Evolutionary conservation across 768 basidiomycete genomes (phyloP), one percentile per base, ranked within the genome.

Genomic region (Nevesoporus exiguus): DNA sequence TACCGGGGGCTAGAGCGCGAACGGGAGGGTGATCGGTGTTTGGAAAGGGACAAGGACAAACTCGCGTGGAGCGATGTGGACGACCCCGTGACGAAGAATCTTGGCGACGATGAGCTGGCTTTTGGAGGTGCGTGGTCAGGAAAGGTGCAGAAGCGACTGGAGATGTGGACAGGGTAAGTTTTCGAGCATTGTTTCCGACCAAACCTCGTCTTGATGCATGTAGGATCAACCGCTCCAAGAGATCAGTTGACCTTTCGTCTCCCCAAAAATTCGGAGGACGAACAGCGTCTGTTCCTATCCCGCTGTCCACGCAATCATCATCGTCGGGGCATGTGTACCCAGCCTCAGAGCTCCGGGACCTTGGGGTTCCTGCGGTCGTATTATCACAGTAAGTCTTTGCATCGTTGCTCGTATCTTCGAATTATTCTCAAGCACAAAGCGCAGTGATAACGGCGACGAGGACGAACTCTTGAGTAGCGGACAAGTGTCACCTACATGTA

Each of bases 381-480:
- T 55, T 78, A 44, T 73, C 75, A 7, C 67, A 70, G 78, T 77
- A 61, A 51, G 72, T 37, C 30, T 19, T 40, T 29, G 6, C 21
- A 13, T 10, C 11, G 14, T 54, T 17, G 3, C 10, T 22, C 40
- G 10, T 40, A n/a, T 29, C 14, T 31, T 29, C 21, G 31, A 31
- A 19, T 11, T 41, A 13, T 47, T 48, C 44, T 51, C 17, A 53
- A 2, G 14, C 15, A 22, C 19, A 3, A 15, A 45, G 17, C 29
- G 54, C 40, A 65, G 71, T 39, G 62, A 61, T 48, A 61, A 62
- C 53, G 69, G 65, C 8, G 86, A 88, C 11, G 80, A 82, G 19
- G 86, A 86, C 14, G 84, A 86, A 14, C 70, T 85, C n/a, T 69
- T 86, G 47, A 90, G 89, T 66, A 90, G 88, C 62, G 88, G 87